A percentile compares a stretch with the other conserved stretches of the same genome.
These are phyloP conservation scores for Hyaloperonospora arabidopsidis DNA, from an alignment of 352 stramenopile genomes.

Conservation along the genomic window DNA sequence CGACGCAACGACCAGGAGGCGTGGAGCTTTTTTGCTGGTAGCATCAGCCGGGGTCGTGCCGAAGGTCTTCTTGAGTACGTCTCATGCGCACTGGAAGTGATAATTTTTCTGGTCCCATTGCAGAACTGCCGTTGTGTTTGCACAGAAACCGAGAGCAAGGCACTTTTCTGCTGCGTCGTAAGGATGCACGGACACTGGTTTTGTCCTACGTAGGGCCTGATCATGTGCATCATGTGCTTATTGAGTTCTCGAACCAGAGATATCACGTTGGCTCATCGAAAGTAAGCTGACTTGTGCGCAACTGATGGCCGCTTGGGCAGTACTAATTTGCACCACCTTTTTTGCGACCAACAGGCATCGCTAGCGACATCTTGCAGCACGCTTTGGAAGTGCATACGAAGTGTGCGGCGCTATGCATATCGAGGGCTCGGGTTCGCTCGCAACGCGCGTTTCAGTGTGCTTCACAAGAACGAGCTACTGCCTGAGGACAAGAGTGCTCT, in stretches of 20 bases:
- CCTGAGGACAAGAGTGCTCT: conserved; percentile 27
- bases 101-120: neutral
- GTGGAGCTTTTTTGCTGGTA: conserved; percentile 77
- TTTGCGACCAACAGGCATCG: conserved; percentile 29
- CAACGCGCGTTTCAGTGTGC: conserved; percentile 57
- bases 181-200: conserved; percentile 73
- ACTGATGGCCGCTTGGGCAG: neutral
- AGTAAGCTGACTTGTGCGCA: conserved; percentile 22
- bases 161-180: conserved; percentile 72
- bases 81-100: neutral
- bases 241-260: conserved; percentile 58
- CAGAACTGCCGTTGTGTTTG: neutral
- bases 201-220: conserved; percentile 63
- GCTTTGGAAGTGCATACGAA: conserved; percentile 70
- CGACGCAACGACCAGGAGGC: conserved; percentile 50
- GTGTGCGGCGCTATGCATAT: conserved; percentile 68
- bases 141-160: conserved; percentile 49
- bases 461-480: conserved; percentile 54
- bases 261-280: conserved; percentile 78
- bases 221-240: conserved; percentile 76
- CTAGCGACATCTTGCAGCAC: conserved; percentile 49
- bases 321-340: neutral
- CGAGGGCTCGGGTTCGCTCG: conserved; percentile 69
- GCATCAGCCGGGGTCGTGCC: conserved; percentile 54
- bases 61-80: conserved; percentile 63